Base-by-base conservation (phyloP, 352 stramenopile genomes). In the Pythium utonaiense region DNA sequence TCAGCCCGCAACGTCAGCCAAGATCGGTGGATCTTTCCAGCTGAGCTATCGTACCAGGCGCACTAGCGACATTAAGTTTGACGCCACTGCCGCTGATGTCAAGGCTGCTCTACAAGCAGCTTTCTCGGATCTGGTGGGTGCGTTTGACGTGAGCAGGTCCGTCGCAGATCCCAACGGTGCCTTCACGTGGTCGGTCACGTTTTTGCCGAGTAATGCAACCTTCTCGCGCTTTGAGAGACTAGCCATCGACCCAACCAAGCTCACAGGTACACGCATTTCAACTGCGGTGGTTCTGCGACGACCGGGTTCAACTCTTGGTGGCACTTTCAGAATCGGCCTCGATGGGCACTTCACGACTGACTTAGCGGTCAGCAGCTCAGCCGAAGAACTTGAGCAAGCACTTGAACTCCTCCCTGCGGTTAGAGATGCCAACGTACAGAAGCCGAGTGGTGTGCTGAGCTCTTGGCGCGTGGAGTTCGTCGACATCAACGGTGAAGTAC, bases 41-140 rank as follows among this genome's bases (percentile, higher is more conserved):
- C 49, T 86, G 34, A 75, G 57, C 19, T 69, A 78, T 19, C 66
- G 67, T 19, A 63, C 53, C 10, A 66, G 70, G 45, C 53, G 60
- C n/a, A 88, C 76, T 12, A 16, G 42, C 4, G 63, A 63, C 48
- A 60, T 91, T 14, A 66, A 60, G n/a, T 84, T 67, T 45, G 72
- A 90, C 34, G 71, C 73, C 13, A 67, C 62, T 0, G 74, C 74
- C 8, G 8, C 24, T 3, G 57, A 78, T 14, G 50, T 89, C 27
- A 69, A 73, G 31, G 27, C 42, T 42, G 75, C 75, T 7, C 19
- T 89, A 14, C 68, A 63, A 36, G 27, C 49, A n/a, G 45, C 57
- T 4, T 64, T 79, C n/a, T 44, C 53, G 7, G 34, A 36, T 45
- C 19, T 34, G 30, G 44, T 80, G 16, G 53, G 49, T 3, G 28